These are phyloP conservation scores for Penicillium freii DNA, from an alignment of 2,329 filamentous ascomycete species.

Conservation along the genomic window DNA sequence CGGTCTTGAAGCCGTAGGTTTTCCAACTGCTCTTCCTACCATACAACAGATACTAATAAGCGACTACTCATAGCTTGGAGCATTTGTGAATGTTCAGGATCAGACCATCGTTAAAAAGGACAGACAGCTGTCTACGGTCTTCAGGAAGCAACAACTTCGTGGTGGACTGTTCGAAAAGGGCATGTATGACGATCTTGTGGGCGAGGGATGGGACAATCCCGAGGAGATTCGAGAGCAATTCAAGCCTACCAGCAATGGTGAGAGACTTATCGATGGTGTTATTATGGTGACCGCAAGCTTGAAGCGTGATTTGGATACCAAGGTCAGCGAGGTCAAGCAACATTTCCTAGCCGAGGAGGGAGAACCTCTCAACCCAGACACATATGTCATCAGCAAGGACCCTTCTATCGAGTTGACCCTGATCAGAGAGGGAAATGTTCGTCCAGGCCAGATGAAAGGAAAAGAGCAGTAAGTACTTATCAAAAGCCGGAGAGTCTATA, in stretches of 20 bases:
- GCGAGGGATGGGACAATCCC: constrained; percentile 14
- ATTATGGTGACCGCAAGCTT: constrained; percentile 6
- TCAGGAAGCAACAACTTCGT: background rate
- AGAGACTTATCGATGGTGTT: constrained; percentile 3
- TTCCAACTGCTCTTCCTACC: background rate
- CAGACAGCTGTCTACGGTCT: background rate
- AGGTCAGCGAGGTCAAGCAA: constrained; percentile 6
- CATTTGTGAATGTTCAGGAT: background rate
- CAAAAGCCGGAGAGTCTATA: background rate
- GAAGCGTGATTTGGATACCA: background rate
- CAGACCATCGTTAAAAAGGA: background rate
- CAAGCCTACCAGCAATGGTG: background rate
- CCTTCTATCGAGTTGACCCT: constrained; percentile 3
- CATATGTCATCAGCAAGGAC: background rate
- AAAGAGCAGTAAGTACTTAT: constrained; percentile 21
- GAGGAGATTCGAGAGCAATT: constrained; percentile 8
- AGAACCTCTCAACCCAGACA: background rate
- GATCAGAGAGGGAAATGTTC: background rate
- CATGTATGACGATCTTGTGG: constrained; percentile 13
- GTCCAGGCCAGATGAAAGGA: background rate
- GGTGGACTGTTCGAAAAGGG: constrained; percentile 13
- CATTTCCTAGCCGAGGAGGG: background rate
- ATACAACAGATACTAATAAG: background rate
- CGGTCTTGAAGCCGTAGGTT: constrained; percentile 10
- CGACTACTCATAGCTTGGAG: background rate